Evolutionary conservation across 306 rosid species (phyloP).

Genomic region (Abrus precatorius): DNA sequence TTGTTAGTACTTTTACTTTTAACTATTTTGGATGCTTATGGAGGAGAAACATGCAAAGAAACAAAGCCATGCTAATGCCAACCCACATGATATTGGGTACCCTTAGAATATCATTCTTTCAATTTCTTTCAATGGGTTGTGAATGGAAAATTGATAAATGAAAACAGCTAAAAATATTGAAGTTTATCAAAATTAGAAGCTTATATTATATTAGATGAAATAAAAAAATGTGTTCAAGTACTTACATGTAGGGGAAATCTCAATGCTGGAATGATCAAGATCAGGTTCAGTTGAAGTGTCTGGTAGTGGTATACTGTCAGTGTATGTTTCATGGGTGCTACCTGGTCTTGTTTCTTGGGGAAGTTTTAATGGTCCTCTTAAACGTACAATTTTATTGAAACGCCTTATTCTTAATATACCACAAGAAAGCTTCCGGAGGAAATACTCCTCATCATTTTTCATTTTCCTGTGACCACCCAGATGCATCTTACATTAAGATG

Average conservation of each 20-base stretch:
- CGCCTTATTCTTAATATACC: slow-evolving; percentile 69
- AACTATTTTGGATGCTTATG: slow-evolving; percentile 10
- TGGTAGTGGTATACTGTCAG: slow-evolving; percentile 64
- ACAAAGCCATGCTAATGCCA: slow-evolving; percentile 21
- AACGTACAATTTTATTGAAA: slow-evolving; percentile 47
- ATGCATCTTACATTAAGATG: slow-evolving; percentile 21
- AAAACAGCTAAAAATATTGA: background rate
- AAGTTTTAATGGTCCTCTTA: slow-evolving; percentile 57
- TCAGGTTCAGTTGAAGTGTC: slow-evolving; percentile 56
- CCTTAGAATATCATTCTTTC: background rate
- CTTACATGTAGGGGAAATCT: slow-evolving; percentile 51
- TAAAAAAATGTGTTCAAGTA: background rate
- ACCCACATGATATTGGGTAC: background rate
- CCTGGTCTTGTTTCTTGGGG: slow-evolving; percentile 9
- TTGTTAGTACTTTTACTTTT: background rate
- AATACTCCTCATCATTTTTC: slow-evolving; percentile 71
- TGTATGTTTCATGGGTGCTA: slow-evolving; percentile 53
- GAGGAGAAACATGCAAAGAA: slow-evolving; percentile 34
- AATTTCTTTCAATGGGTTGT: background rate
- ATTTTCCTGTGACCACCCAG: slow-evolving; percentile 61
- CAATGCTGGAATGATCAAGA: slow-evolving; percentile 39
- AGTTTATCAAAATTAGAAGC: background rate
- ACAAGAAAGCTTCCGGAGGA: slow-evolving; percentile 65
- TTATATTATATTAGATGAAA: slow-evolving; percentile 4
- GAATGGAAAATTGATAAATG: slow-evolving; percentile 8